Evolutionary conservation across 1,139 yeast species (phyloP).

Genomic region (Ogataea hybrid): DNA sequence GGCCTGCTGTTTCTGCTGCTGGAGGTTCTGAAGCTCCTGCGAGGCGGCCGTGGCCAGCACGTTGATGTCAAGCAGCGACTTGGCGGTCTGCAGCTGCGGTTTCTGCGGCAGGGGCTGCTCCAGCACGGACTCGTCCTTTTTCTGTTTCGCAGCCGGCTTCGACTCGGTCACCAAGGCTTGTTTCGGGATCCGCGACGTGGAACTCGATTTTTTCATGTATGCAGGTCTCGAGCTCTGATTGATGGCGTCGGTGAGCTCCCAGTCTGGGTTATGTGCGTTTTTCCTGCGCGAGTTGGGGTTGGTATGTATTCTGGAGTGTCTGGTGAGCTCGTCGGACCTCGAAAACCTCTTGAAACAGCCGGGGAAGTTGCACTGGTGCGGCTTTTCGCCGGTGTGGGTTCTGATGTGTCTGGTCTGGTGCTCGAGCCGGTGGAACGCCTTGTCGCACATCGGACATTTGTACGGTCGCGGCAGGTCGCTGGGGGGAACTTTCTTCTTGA

Average conservation of each 20-base stretch:
- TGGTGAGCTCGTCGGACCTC: constrained; percentile 82
- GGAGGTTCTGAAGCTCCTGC: constrained; percentile 58
- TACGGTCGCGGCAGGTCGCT: constrained; percentile 54
- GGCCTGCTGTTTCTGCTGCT: constrained; percentile 20
- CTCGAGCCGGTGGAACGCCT: constrained; percentile 86
- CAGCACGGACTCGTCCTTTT: constrained; percentile 8
- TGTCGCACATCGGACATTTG: constrained; percentile 85
- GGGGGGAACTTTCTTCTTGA: constrained; percentile 23
- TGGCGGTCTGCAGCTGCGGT: constrained; percentile 16
- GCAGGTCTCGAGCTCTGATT: constrained; percentile 14
- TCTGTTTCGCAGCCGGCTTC: constrained; percentile 6
- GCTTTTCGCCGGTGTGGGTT: constrained; percentile 93
- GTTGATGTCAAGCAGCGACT: constrained; percentile 60
- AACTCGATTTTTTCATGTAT: constrained; percentile 29
- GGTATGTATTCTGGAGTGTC: constrained; percentile 82
- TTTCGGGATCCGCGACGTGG: constrained; percentile 52
- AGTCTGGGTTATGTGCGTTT: constrained; percentile 13
- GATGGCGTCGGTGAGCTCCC: constrained; percentile 12
- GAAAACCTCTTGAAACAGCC: constrained; percentile 84
- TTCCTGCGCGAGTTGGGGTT: constrained; percentile 46
- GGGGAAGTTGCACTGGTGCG: constrained; percentile 81
- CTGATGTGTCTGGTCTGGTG: constrained; percentile 91
- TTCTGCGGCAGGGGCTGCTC: constrained; percentile 3
- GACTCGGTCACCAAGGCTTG: constrained; percentile 21
- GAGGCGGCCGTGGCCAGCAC: constrained; percentile 80